A percentile compares a stretch with the other conserved stretches of the same genome.
These are phyloP conservation scores for Tolypocladium sp. DNA, from an alignment of 2,329 filamentous ascomycete species.

Conservation along the genomic window DNA sequence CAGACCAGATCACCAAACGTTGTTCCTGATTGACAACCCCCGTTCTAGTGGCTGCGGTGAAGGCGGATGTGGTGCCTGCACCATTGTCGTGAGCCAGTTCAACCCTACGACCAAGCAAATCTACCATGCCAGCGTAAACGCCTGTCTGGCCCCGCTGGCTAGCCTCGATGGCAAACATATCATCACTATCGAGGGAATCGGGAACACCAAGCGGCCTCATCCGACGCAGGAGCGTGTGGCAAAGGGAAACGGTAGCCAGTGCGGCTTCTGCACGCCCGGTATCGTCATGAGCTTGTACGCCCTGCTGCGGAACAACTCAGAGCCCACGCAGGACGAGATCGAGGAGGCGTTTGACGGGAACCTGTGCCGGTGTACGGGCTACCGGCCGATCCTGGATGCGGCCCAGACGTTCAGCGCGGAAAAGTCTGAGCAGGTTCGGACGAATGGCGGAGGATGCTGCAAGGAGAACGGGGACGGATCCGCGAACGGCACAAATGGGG, in stretches of 20 bases:
- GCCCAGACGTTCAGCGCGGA: conserved; percentile 76
- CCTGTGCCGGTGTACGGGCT: conserved; percentile 89
- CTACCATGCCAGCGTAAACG: conserved; percentile 95
- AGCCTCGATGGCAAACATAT: conserved; percentile 97
- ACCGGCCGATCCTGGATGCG: conserved; percentile 86
- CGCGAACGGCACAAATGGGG: conserved; percentile 22
- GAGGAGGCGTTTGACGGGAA: conserved; percentile 98
- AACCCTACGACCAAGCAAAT: conserved; percentile 89
- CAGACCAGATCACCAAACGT: neutral
- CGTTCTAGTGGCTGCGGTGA: conserved; percentile 70
- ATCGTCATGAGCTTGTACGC: conserved; percentile 98
- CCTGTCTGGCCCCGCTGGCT: conserved; percentile 84
- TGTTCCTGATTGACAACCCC: neutral
- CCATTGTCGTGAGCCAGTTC: conserved; percentile 85
- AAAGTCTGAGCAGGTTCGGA: conserved; percentile 14
- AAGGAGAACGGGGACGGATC: neutral
- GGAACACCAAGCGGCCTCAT: conserved; percentile 77
- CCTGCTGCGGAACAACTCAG: conserved; percentile 72
- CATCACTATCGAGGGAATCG: conserved; percentile 94
- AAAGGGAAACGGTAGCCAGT: conserved; percentile 86
- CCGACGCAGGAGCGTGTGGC: conserved; percentile 86
- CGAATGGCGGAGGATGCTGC: conserved; percentile 1
- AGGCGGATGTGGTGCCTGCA: conserved; percentile 93
- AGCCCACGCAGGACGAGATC: conserved; percentile 70
- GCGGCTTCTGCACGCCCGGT: conserved; percentile 88